A percentile compares a stretch with the other conserved stretches of the same genome.
These are phyloP conservation scores for Phoma sp. DNA, from an alignment of 2,329 filamentous ascomycete genomes.

Conservation along the genomic window DNA sequence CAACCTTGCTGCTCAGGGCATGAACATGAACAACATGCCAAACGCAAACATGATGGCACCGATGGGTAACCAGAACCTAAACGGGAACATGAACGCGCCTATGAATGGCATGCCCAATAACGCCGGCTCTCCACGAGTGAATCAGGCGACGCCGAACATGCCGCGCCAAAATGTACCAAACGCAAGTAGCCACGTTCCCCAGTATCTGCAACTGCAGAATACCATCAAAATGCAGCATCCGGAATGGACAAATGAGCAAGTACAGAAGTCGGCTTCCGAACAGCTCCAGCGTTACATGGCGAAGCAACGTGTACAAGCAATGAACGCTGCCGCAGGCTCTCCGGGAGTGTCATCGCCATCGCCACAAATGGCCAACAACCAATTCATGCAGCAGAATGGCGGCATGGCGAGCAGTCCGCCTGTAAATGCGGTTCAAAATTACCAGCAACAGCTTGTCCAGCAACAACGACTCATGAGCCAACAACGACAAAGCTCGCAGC, in stretches of 20 bases:
- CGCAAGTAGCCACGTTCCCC: slow-evolving; percentile 46
- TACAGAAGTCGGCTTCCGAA: slow-evolving; percentile 45
- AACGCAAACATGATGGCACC: slow-evolving; percentile 47
- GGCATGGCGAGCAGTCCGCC: slow-evolving; percentile 40
- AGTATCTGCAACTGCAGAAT: slow-evolving; percentile 43
- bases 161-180: slow-evolving; percentile 39
- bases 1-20: slow-evolving; percentile 38
- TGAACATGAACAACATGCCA: slow-evolving; percentile 45
- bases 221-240: slow-evolving; percentile 45
- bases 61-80: slow-evolving; percentile 42
- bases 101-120: slow-evolving; percentile 48
- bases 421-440: slow-evolving; percentile 46
- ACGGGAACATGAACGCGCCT: slow-evolving; percentile 42
- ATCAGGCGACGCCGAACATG: slow-evolving; percentile 40
- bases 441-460: slow-evolving; percentile 47
- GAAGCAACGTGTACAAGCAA: slow-evolving; percentile 46
- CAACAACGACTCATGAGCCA: slow-evolving; percentile 50
- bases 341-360: slow-evolving; percentile 39
- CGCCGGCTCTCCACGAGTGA: slow-evolving; percentile 44
- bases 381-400: slow-evolving; percentile 43
- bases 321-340: slow-evolving; percentile 47
- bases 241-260: slow-evolving; percentile 45
- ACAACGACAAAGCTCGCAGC: slow-evolving; percentile 32
- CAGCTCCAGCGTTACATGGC: slow-evolving; percentile 42
- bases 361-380: slow-evolving; percentile 45